Base-by-base conservation (phyloP, 306 rosid species). In the Cicer bijugum region DNA sequence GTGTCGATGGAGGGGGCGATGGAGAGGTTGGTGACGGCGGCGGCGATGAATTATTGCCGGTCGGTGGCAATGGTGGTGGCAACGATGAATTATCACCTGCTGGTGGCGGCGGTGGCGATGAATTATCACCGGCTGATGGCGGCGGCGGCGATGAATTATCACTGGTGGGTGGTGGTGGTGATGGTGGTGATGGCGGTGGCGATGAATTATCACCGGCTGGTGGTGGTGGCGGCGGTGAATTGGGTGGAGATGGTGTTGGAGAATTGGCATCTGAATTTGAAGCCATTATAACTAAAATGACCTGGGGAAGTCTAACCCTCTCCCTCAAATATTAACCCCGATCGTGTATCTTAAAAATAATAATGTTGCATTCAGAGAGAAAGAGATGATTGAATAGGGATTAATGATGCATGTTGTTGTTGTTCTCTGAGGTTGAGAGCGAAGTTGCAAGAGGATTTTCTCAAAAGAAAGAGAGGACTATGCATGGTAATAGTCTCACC, bases 231-330 rank as follows among this genome's bases (percentile, higher is more conserved):
- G 63, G 9, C 0, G 82, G 39, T 1, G 79, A 60, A 12, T 77
- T 67, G 0, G 84, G 38, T 12, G 83, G 71, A 7, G 88, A 39
- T 1, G 81, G 62, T 1, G 86, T 8, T 0, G 85, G 56, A 1
- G 88, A 64, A 2, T 59, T 20, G 1, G 73, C 65, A 60, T 58
- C 79, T 1, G 90, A 39, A 67, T 12, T 12, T 35, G 86, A 70
- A 48, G 84, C 80, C 96, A 89, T 89, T 77, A 17, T 43, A 43
- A 78, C 52, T 46, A 76, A 65, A 76, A 65, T 17, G 82, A 69
- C 75, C 74, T 38, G 82, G 86, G 84, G 83, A 81, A 83, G 61
- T 88, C 81, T 80, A 33, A 20, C 75, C 81, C 57, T 52, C 77
- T 78, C 85, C 82, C 85, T 78, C 81, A 56, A 67, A 86, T 9